Conservation (phyloP, 164 flowering plant genomes). For the Vitis vinifera region ASM3070453v1 NC_081808.1:1309501-1310000, state of each 20-base stretch:
- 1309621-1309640: constrained; percentile 51
- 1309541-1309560: neutral
- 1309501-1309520: constrained; percentile 42
- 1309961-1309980: too few relatives aligned
- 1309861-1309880: too few relatives aligned
- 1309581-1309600: constrained; percentile 39
- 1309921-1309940: too few relatives aligned
- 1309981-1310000: too few relatives aligned
- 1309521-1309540: constrained; percentile 35
- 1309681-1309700: constrained; percentile 60
- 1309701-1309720: constrained; percentile 26
- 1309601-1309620: constrained; percentile 55
- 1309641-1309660: constrained; percentile 31
- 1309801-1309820: too few relatives aligned
- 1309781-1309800: neutral
- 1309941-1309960: too few relatives aligned
- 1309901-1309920: too few relatives aligned
- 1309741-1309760: constrained; percentile 26
- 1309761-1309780: constrained; percentile 21
- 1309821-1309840: too few relatives aligned
- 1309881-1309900: too few relatives aligned
- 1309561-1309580: neutral
- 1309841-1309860: too few relatives aligned
- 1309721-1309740: constrained; percentile 18
- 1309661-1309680: constrained; percentile 50